A percentile compares a stretch with the other conserved stretches of the same genome.
phyloP scores from a whole-genome alignment of 2,329 filamentous ascomycete species.

The Emergomyces pasteurianus region DNA sequence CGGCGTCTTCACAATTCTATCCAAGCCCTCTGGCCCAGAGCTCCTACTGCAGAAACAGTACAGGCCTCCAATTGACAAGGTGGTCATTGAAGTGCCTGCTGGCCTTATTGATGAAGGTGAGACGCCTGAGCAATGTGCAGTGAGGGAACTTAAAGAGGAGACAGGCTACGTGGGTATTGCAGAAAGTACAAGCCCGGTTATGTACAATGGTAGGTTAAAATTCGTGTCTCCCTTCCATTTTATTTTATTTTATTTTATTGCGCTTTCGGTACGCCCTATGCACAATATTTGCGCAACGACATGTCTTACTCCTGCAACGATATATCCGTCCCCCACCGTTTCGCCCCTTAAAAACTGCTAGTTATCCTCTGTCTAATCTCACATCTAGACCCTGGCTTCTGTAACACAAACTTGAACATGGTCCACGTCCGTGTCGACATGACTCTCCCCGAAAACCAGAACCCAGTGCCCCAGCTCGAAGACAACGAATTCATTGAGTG shows the following conservation, averaged over 20 bases:
- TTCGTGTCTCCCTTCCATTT: background rate
- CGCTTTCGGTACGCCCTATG: too few relatives aligned
- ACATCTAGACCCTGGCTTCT: constrained; percentile 36
- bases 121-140: constrained; percentile 42
- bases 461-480: constrained; percentile 58
- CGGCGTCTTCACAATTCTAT: constrained; percentile 48
- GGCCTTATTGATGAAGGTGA: constrained; percentile 49
- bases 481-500: constrained; percentile 75
- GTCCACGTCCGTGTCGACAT: constrained; percentile 65
- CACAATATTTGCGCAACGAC: too few relatives aligned
- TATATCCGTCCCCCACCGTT: too few relatives aligned
- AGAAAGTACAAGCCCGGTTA: constrained; percentile 29
- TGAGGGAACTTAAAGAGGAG: constrained; percentile 50
- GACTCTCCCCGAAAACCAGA: constrained; percentile 54
- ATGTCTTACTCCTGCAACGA: too few relatives aligned
- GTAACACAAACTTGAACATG: constrained; percentile 40
- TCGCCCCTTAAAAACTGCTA: too few relatives aligned
- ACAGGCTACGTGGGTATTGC: constrained; percentile 47
- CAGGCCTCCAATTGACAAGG: constrained; percentile 46
- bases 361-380: background rate
- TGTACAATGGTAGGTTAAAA: constrained; percentile 34
- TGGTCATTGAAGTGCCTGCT: constrained; percentile 49
- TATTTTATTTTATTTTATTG: too few relatives aligned
- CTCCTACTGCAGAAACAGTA: constrained; percentile 48
- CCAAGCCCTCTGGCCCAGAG: constrained; percentile 39